phyloP scores from a whole-genome alignment of 768 basidiomycete species.

The Pleurotus djamor region DNA sequence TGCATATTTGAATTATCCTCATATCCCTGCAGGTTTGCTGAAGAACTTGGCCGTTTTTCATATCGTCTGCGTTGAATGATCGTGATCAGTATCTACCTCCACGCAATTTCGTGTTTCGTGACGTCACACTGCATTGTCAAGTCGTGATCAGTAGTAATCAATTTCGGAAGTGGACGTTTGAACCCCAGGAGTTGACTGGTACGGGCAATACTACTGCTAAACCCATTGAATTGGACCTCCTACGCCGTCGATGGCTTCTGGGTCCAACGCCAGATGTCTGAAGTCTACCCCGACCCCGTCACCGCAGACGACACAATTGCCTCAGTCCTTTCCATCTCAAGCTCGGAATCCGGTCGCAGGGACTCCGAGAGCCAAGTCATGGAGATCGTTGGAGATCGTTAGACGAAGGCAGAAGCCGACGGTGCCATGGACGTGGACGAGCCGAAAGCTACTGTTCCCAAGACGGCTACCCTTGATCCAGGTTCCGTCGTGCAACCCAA shows the following conservation, averaged over 20 bases:
- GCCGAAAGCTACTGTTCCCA: constrained; percentile 60
- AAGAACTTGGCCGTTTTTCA: too few relatives aligned
- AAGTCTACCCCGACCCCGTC: constrained; percentile 91
- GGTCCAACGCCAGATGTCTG: constrained; percentile 93
- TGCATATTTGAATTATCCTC: too few relatives aligned
- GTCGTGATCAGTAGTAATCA: too few relatives aligned
- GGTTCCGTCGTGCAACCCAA: constrained; percentile 88
- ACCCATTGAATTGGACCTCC: too few relatives aligned
- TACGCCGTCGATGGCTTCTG: constrained; percentile 97
- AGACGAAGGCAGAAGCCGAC: constrained; percentile 31
- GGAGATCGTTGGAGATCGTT: constrained; percentile 86
- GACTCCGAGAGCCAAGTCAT: constrained; percentile 96
- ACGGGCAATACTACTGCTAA: too few relatives aligned
- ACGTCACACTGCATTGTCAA: too few relatives aligned
- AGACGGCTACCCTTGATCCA: constrained; percentile 84
- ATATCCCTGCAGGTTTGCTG: too few relatives aligned
- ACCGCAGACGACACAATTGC: constrained; percentile 92
- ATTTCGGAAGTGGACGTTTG: too few relatives aligned
- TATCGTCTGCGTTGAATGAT: too few relatives aligned
- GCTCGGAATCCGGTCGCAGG: constrained; percentile 82
- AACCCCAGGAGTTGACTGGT: too few relatives aligned
- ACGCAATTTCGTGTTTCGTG: too few relatives aligned
- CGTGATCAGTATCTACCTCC: too few relatives aligned
- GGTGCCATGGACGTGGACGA: constrained; percentile 85
- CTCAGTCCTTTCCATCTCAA: constrained; percentile 78